Evolutionary conservation across 208 protist genomes (phyloP).

Genomic region (Spironucleus salmonicida): DNA sequence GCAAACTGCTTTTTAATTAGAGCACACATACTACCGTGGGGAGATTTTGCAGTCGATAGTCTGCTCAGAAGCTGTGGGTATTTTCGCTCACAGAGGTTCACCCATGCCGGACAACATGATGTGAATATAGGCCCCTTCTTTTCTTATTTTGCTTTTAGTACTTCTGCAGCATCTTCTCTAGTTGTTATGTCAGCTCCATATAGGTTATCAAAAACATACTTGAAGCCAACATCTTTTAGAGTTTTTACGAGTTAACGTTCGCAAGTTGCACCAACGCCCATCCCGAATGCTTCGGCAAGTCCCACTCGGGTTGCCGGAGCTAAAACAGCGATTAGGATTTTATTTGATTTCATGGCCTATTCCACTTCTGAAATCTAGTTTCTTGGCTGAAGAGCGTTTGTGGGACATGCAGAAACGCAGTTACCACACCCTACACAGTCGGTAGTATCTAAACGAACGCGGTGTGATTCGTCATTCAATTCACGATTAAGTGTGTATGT

Average conservation of each 20-base stretch:
- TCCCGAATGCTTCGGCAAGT: slow-evolving; percentile 23
- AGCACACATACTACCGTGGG: slow-evolving; percentile 33
- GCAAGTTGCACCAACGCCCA: neutral
- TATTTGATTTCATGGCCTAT: neutral
- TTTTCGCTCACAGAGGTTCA: slow-evolving; percentile 43
- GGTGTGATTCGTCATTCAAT: too few species aligned
- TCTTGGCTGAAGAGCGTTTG: slow-evolving; percentile 39
- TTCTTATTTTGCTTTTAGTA: neutral
- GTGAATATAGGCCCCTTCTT: slow-evolving; percentile 35
- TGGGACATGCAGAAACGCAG: slow-evolving; percentile 44
- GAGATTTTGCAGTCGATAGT: slow-evolving; percentile 39
- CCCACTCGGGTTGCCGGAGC: slow-evolving; percentile 34
- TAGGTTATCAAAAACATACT: slow-evolving; percentile 43
- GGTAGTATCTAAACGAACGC: slow-evolving; percentile 24
- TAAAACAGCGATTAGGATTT: slow-evolving; percentile 30
- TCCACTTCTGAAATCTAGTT: slow-evolving; percentile 28
- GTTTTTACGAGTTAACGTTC: slow-evolving; percentile 1
- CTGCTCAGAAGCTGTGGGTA: slow-evolving; percentile 45
- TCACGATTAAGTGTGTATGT: too few species aligned
- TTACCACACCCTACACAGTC: slow-evolving; percentile 50
- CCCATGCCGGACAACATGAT: slow-evolving; percentile 40
- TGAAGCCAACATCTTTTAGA: slow-evolving; percentile 28
- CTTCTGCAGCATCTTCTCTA: slow-evolving; percentile 31
- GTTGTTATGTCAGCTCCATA: slow-evolving; percentile 38
- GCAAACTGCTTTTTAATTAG: neutral